Conservation (phyloP, 2,329 filamentous ascomycete genomes). For the Sclerotinia sclerotiorum region DNA sequence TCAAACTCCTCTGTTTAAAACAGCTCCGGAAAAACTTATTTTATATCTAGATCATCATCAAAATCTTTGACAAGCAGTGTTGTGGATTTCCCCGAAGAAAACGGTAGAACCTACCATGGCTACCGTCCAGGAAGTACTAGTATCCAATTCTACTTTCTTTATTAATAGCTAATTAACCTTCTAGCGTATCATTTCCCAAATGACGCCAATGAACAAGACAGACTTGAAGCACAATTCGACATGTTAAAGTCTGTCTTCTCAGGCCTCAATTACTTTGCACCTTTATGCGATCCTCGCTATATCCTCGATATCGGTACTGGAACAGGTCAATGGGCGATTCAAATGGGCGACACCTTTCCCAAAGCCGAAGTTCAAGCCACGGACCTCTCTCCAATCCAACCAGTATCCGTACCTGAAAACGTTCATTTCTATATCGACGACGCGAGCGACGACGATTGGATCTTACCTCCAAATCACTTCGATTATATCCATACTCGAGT, state of each 20-base stretch:
- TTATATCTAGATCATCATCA: neutral
- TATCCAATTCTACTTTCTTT: neutral
- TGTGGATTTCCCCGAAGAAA: slow-evolving; percentile 32
- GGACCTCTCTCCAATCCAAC: slow-evolving; percentile 68
- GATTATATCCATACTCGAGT: slow-evolving; percentile 59
- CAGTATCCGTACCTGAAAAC: slow-evolving; percentile 65
- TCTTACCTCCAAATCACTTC: slow-evolving; percentile 49
- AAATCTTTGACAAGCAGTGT: slow-evolving; percentile 33
- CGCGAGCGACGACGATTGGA: slow-evolving; percentile 45
- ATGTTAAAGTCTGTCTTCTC: slow-evolving; percentile 44
- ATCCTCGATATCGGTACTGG: slow-evolving; percentile 48
- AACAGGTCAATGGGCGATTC: slow-evolving; percentile 61
- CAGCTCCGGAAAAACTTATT: neutral
- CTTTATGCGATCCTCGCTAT: slow-evolving; percentile 42
- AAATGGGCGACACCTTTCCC: slow-evolving; percentile 61
- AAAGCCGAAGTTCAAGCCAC: slow-evolving; percentile 58
- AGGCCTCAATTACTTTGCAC: slow-evolving; percentile 46
- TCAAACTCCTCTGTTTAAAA: neutral
- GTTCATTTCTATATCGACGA: slow-evolving; percentile 65
- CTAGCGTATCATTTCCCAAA: slow-evolving; percentile 45
- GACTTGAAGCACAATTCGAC: slow-evolving; percentile 51
- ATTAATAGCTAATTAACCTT: neutral
- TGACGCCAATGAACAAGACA: slow-evolving; percentile 50
- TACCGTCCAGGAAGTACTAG: slow-evolving; percentile 19
- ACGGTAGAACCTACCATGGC: slow-evolving; percentile 36